phyloP scores from a whole-genome alignment of 495 filamentous ascomycete species.

The Penicillium antarcticum region DNA sequence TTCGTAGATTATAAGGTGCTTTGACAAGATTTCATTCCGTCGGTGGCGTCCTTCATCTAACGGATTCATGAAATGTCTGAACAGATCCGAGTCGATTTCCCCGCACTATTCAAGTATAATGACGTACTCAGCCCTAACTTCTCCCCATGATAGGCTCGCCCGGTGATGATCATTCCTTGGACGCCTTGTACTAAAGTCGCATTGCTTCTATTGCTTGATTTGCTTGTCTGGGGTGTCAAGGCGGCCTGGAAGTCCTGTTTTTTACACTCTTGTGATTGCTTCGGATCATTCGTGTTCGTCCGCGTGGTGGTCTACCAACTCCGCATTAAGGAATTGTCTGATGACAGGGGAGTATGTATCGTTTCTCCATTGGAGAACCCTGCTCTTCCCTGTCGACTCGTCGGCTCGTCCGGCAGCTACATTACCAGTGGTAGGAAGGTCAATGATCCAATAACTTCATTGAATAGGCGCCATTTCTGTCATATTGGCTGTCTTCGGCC shows the following conservation, averaged over 20 bases:
- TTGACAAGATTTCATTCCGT: too few relatives aligned
- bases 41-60: too few relatives aligned
- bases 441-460: neutral
- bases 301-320: slow-evolving; percentile 13
- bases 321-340: slow-evolving; percentile 2
- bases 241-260: too few relatives aligned
- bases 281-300: slow-evolving; percentile 5
- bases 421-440: neutral
- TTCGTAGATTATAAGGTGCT: too few relatives aligned
- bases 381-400: neutral
- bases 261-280: too few relatives aligned
- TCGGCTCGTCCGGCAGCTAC: neutral
- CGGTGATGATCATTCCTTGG: slow-evolving; percentile 10
- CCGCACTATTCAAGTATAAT: neutral
- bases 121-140: slow-evolving; percentile 8
- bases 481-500: slow-evolving; percentile 1
- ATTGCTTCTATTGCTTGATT: slow-evolving; percentile 9
- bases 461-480: neutral
- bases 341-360: neutral
- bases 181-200: neutral
- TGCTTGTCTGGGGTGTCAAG: neutral
- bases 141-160: slow-evolving; percentile 7
- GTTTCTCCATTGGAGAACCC: neutral
- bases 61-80: too few relatives aligned
- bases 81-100: too few relatives aligned